Evolutionary conservation across 1,139 yeast genomes (phyloP).

Genomic region (Debaryomyces robertsiae): DNA sequence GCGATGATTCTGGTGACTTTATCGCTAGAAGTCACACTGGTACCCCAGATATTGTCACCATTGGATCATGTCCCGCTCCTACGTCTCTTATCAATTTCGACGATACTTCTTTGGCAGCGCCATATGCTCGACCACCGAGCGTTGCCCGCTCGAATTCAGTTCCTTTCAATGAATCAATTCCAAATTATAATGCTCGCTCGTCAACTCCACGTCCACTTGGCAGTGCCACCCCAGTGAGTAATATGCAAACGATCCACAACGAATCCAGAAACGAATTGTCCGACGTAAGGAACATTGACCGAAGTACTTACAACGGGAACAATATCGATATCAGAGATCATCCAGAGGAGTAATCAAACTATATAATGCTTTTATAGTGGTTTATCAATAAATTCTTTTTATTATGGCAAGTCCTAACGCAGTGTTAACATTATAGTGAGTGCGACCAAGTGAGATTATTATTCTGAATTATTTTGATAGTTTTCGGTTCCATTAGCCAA

Average conservation of each 20-base stretch:
- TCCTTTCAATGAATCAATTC: constrained; percentile 3
- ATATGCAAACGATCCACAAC: constrained; percentile 26
- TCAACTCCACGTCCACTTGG: constrained; percentile 20
- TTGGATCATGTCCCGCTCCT: constrained; percentile 19
- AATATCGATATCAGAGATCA: constrained; percentile 16
- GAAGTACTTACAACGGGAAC: constrained; percentile 26
- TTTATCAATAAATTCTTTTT: no score
- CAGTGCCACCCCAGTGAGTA: constrained; percentile 20
- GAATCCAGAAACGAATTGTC: neutral
- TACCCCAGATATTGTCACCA: constrained; percentile 22
- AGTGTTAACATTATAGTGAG: no score
- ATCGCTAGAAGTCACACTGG: constrained; percentile 9
- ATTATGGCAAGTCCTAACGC: no score
- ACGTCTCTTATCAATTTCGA: constrained; percentile 24
- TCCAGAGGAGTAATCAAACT: constrained; percentile 1
- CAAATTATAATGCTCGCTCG: constrained; percentile 15
- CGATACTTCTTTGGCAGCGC: constrained; percentile 12
- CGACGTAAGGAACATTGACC: constrained; percentile 9
- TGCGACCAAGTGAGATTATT: neutral
- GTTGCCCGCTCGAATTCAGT: neutral
- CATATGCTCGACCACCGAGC: constrained; percentile 3
- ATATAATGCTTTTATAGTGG: neutral
- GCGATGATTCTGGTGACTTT: constrained; percentile 7
- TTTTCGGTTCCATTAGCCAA: no score
- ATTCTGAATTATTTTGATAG: neutral